Evolutionary conservation across 805 yeast genomes (phyloP), one percentile per base, ranked within the genome.

Genomic region (Wickerhamomyces sydowiorum): DNA sequence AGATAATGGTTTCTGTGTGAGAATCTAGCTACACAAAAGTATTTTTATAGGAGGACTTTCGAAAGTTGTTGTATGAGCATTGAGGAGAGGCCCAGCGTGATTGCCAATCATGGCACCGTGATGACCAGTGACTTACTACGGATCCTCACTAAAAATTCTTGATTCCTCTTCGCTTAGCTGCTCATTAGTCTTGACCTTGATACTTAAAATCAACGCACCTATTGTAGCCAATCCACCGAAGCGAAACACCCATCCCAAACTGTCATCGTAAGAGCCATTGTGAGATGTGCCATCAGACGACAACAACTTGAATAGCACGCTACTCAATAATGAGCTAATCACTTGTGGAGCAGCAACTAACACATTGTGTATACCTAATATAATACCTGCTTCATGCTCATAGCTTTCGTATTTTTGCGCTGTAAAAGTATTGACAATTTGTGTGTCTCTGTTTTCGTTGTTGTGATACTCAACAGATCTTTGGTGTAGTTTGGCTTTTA

Each of bases 291-390:
- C 41, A 18, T 44, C 39, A 13, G 49, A 44, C 3, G 67, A 57
- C 13, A 73, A 55, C 15, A 68, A 17, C 28, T 60, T 65, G 54
- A 76, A 77, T 12, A 77, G 44, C 3, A 75, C 10, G 19, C 77
- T 70, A 24, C 77, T 68, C 29, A 70, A 61, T 25, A 76, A 51
- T 0, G 81, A 75, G 29, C 77, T 69, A 4, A 72, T 51, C 52
- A 76, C 75, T 53, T 77, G 83, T 0, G 83, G 82, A 3, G 75
- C 67, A 1, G 80, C 75, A 14, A 77, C 77, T 53, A 73, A 77
- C 24, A 77, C 72, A 52, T 78, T 77, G 53, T 77, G 82, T 17
- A 77, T 69, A 2, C 80, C 82, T 43, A 78, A 54, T 29, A 77
- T 65, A 3, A 76, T 65, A 1, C 83, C 83, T 3, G 81, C 70